A percentile compares a stretch with the other conserved stretches of the same genome.
These are phyloP conservation scores for Saccharomyces eubayanus DNA, from an alignment of 805 yeast genomes.

Conservation along the genomic window DNA sequence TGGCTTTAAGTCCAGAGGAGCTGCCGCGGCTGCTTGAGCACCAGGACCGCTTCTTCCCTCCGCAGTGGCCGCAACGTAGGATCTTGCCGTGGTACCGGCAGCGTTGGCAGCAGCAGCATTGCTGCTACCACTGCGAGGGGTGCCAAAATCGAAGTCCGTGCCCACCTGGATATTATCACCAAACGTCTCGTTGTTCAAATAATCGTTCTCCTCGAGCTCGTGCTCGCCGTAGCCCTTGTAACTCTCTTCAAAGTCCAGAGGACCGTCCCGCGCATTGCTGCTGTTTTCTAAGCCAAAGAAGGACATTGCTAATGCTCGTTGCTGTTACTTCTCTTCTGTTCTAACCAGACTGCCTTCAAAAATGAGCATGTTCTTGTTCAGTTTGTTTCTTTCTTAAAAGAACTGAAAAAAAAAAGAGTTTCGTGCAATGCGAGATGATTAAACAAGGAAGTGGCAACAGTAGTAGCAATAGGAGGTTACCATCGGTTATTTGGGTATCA, in stretches of 20 bases:
- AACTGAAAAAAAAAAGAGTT: neutral
- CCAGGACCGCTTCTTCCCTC: slow-evolving; percentile 6
- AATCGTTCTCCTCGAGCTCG: slow-evolving; percentile 66
- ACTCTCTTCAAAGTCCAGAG: slow-evolving; percentile 74
- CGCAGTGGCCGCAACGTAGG: slow-evolving; percentile 28
- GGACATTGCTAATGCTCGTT: slow-evolving; percentile 18
- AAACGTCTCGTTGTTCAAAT: slow-evolving; percentile 28
- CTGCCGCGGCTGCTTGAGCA: slow-evolving; percentile 9
- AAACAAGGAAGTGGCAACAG: neutral
- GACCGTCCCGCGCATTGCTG: slow-evolving; percentile 15
- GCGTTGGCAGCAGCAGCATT: neutral
- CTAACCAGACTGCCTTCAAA: neutral
- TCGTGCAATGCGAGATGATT: neutral
- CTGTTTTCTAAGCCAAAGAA: slow-evolving; percentile 30
- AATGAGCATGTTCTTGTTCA: neutral
- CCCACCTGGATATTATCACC: slow-evolving; percentile 27
- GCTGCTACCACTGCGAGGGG: slow-evolving; percentile 12
- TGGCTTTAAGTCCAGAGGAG: slow-evolving; percentile 42
- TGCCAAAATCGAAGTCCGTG: slow-evolving; percentile 32
- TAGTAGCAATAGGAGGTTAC: neutral
- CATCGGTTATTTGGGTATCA: neutral
- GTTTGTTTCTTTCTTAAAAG: neutral
- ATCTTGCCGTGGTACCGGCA: slow-evolving; percentile 5
- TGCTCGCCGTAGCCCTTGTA: slow-evolving; percentile 72
- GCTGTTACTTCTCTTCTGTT: neutral